Evolutionary conservation across 2,329 filamentous ascomycete genomes (phyloP), one percentile per base, ranked within the genome.

Genomic region (Monascus ruber): DNA sequence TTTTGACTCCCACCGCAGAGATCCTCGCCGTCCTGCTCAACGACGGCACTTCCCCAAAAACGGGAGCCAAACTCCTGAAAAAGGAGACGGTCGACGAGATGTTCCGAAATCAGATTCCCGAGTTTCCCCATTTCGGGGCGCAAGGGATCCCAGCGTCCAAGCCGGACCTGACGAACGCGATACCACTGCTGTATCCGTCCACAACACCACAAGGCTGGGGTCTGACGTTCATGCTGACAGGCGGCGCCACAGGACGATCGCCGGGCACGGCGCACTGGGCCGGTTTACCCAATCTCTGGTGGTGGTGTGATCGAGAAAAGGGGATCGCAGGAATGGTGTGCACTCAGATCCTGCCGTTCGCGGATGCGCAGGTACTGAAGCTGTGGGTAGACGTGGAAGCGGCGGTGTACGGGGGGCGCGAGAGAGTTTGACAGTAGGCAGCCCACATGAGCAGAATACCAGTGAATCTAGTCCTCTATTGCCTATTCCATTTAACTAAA

Each of bases 21-120:
- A 68, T 83, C 24, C 66, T 85, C 3, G 69, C 76, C 0, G 67
- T 71, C 0, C 60, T 85, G 1, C 60, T 84, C 25, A 85, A 85
- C 52, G 63, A 79, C 43, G 81, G 81, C 34, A 72, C 63, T 0
- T 77, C 71, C 28, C 74, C 80, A 0, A 65, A 49, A 0, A 83
- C 76, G 0, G 70, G 72, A 1, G 54, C 56, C 0, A 63, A 66
- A 37, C 70, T 85, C 27, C 64, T 85, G 5, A 61, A 66, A 17
- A 64, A 69, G 10, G 62, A 69, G 26, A 81, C 77, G 0, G 72
- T 85, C 0, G 68, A 78, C 8, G 58, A 72, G 10, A 80, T 84
- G 74, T 83, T 78, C 55, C 64, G 63, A 41, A 83, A 84, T 52
- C 77, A 79, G 45, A 71, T 81, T 37, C 66, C 72, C 0, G 43